phyloP scores from a whole-genome alignment of 1,139 yeast species.

The Entelexis paramagnoliae region DNA sequence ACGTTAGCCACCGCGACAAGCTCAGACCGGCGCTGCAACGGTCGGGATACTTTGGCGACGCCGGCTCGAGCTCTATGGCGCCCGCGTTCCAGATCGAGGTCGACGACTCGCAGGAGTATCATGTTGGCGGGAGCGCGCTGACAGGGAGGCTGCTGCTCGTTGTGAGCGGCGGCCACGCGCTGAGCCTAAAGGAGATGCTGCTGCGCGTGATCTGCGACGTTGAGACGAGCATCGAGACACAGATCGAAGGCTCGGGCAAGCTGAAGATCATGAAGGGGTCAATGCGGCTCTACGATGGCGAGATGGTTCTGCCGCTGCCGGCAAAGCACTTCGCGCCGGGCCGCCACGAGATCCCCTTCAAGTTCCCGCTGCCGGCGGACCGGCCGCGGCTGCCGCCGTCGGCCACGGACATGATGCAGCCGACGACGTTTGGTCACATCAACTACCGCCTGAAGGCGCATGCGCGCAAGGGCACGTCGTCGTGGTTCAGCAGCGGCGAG shows the following conservation, averaged over 20 bases:
- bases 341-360: slow-evolving; percentile 14
- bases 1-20: no score
- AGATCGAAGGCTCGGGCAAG: neutral
- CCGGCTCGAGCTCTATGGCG: neutral
- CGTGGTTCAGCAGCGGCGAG: slow-evolving; percentile 13
- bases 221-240: slow-evolving; percentile 6
- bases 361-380: slow-evolving; percentile 7
- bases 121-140: slow-evolving; percentile 6
- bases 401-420: slow-evolving; percentile 1
- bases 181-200: slow-evolving; percentile 2
- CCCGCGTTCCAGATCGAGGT: slow-evolving; percentile 1
- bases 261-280: neutral
- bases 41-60: neutral
- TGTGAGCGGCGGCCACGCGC: neutral
- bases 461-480: slow-evolving; percentile 4
- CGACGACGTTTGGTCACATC: slow-evolving; percentile 9
- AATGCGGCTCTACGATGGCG: slow-evolving; percentile 9
- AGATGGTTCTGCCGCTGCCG: neutral
- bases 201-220: slow-evolving; percentile 12
- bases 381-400: slow-evolving; percentile 13
- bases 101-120: slow-evolving; percentile 5
- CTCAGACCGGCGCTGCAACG: no score
- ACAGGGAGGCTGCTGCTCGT: slow-evolving; percentile 6
- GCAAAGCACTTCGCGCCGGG: slow-evolving; percentile 6
- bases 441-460: slow-evolving; percentile 9